Percentiles rank a stretch among this genome's conserved stretches.
Evolutionary conservation across 2,329 filamentous ascomycete species (phyloP).

Genomic region (Capronia epimyces): DNA sequence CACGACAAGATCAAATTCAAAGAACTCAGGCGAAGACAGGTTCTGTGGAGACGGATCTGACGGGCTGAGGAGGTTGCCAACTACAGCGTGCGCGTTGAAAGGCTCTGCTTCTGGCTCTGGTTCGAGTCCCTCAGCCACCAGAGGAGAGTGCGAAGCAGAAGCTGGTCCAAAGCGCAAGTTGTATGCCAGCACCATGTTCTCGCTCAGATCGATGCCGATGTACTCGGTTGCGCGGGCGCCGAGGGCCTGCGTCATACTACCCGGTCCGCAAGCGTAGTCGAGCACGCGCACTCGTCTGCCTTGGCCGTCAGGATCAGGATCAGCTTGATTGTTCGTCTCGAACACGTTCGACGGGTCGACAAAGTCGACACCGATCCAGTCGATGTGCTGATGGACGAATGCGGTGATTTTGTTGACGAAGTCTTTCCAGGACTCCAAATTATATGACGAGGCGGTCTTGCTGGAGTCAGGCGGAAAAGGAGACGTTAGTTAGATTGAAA

Average conservation of each 20-base stretch:
- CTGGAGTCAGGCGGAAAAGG: constrained; percentile 4
- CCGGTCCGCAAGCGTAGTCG: constrained; percentile 73
- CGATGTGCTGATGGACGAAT: constrained; percentile 24
- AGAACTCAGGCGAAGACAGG: constrained; percentile 58
- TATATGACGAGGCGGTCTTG: constrained; percentile 25
- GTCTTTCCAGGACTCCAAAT: constrained; percentile 21
- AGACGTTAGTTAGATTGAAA: neutral
- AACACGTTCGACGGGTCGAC: constrained; percentile 18
- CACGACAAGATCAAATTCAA: constrained; percentile 62
- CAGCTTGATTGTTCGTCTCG: neutral
- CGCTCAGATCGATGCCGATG: constrained; percentile 64
- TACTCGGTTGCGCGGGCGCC: constrained; percentile 58
- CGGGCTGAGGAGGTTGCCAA: constrained; percentile 51
- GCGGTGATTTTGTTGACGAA: constrained; percentile 24
- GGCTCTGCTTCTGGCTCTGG: constrained; percentile 8
- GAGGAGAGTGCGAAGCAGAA: constrained; percentile 33
- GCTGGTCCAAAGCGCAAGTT: constrained; percentile 51
- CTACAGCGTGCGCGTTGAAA: constrained; percentile 24
- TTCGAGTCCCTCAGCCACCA: constrained; percentile 50
- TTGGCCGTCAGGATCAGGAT: neutral
- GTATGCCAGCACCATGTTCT: constrained; percentile 64
- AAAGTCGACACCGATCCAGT: constrained; percentile 27
- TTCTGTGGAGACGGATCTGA: constrained; percentile 44
- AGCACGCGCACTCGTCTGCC: constrained; percentile 42
- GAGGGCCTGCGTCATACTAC: constrained; percentile 48